These are phyloP conservation scores for Ceratocystis colombiana DNA, from an alignment of 2,329 filamentous ascomycete genomes.

Conservation along the genomic window DNA sequence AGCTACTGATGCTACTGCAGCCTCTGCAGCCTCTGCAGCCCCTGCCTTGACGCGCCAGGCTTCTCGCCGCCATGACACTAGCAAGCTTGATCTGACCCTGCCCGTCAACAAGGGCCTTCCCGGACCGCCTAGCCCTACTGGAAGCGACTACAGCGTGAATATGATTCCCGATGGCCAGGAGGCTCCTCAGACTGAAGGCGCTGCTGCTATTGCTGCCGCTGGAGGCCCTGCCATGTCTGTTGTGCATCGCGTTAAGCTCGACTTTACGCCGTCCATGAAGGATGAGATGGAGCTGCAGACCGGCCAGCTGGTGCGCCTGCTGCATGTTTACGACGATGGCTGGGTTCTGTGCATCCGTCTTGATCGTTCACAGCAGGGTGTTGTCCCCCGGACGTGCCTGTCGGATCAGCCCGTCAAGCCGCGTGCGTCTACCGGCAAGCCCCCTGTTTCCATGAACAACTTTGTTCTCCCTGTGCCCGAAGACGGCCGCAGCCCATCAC, in stretches of 20 bases:
- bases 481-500: constrained; percentile 12
- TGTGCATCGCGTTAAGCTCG: constrained; percentile 86
- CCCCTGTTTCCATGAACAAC: constrained; percentile 22
- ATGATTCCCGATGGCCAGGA: constrained; percentile 42
- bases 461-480: constrained; percentile 1
- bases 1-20: constrained; percentile 36
- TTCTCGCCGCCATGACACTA: constrained; percentile 45
- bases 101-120: constrained; percentile 35
- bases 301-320: constrained; percentile 74
- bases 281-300: constrained; percentile 77
- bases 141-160: constrained; percentile 52
- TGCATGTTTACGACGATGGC: constrained; percentile 96
- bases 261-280: constrained; percentile 84
- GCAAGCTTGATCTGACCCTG: constrained; percentile 46
- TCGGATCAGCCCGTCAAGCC: constrained; percentile 88
- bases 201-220: constrained; percentile 52
- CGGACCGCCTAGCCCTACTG: constrained; percentile 45
- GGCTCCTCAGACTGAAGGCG: constrained; percentile 40
- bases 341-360: constrained; percentile 92
- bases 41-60: constrained; percentile 41
- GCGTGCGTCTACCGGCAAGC: constrained; percentile 43
- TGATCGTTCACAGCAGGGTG: constrained; percentile 84
- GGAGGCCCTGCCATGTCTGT: constrained; percentile 50
- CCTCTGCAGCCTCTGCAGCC: constrained; percentile 32
- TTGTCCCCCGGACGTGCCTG: constrained; percentile 84